phyloP scores from a whole-genome alignment of 202 grass and related monocot genomes.

The Carex sylvatica region DNA sequence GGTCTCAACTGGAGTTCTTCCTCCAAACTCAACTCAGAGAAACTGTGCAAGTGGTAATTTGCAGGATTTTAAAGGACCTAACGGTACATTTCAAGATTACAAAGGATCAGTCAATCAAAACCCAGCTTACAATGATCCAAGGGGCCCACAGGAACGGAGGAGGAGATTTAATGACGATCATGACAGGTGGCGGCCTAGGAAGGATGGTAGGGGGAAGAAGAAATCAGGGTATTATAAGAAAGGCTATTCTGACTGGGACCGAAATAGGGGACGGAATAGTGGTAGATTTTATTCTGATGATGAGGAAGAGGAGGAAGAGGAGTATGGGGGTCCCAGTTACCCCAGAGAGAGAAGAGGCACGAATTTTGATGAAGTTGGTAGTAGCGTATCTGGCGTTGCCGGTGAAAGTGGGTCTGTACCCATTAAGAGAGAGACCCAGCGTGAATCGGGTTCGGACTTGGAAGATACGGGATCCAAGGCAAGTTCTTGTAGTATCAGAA shows the following conservation, averaged over 20 bases:
- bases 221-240: constrained; percentile 49
- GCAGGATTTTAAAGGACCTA: constrained; percentile 31
- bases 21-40: constrained; percentile 46
- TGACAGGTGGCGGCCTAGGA: constrained; percentile 31
- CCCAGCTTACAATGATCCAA: constrained; percentile 9
- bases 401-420: constrained; percentile 40
- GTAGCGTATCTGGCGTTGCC: constrained; percentile 56
- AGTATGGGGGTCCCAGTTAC: constrained; percentile 68
- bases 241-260: constrained; percentile 54
- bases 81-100: constrained; percentile 27
- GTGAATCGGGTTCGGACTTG: constrained; percentile 63
- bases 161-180: constrained; percentile 52
- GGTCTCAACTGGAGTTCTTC: constrained; percentile 73
- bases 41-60: constrained; percentile 13
- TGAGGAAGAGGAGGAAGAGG: constrained; percentile 55
- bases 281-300: constrained; percentile 48
- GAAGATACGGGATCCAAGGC: constrained; percentile 87
- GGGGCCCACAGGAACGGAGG: constrained; percentile 28
- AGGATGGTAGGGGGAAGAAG: constrained; percentile 54
- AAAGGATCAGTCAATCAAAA: constrained; percentile 29
- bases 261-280: constrained; percentile 51
- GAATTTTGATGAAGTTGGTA: constrained; percentile 63
- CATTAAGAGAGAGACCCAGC: constrained; percentile 46
- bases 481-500: constrained; percentile 47
- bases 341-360: constrained; percentile 42